Base-by-base conservation (phyloP, 176 grass and related monocot species). In the Paspalum vaginatum region DNA sequence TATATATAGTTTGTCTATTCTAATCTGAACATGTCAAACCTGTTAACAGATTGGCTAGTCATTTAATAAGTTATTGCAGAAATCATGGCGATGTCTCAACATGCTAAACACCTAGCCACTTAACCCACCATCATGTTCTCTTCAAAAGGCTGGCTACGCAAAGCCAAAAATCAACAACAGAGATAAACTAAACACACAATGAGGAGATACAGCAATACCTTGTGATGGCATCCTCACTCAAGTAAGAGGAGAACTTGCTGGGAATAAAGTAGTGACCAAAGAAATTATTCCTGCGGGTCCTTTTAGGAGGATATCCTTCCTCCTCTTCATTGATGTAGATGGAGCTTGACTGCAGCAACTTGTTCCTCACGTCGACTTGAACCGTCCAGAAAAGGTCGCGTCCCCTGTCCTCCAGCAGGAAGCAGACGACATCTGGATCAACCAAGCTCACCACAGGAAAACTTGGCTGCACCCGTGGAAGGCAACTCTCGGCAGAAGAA, bases 71-170 rank as follows among this genome's bases (percentile, higher is more conserved):
- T n/a, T 14, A 40, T 37, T 18, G 14, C 15, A 4, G 13, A 27
- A 64, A 27, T 7, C 11, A 0, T 1, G 0, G 25, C 5, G 5
- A 61, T 0, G 2, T 0, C 0, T 38, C 26, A 32, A 2, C 13
- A 39, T 63, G 61, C 6, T 63, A n/a, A 39, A 38, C 8, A 32
- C 5, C 60, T 62, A 39, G 53, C 16, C 18, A 55, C 53, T 2
- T n/a, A n/a, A n/a, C 16, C 53, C 5, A 55, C 3, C 18, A 55
- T n/a, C 18, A 49, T n/a, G 50, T 52, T 52, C 4, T 52, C 2
- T 17, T 52, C 21, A 9, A 22, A 70, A 70, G n/a, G 26, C 32
- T 32, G n/a, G 44, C 11, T 9, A 15, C n/a, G 32, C 32, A 32
- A 24, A 46, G 20, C 42, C 24, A 3, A 68, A 11, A 24, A 46